Evolutionary conservation across 169 alveolate genomes (phyloP), one percentile per base, ranked within the genome.

Genomic region (Plasmodium fragile): DNA sequence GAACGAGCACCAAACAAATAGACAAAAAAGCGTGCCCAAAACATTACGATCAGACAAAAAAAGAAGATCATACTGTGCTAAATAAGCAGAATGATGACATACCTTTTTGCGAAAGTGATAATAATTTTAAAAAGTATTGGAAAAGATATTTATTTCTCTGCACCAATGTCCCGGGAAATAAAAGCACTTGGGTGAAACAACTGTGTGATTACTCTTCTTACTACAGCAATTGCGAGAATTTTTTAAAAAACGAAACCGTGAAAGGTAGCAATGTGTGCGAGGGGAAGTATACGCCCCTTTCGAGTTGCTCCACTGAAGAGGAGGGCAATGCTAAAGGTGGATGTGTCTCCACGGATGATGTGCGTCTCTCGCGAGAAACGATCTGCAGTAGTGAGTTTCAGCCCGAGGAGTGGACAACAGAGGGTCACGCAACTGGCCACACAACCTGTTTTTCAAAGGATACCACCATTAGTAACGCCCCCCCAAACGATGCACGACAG

Each of bases 101-200:
- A 10, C 13, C 45, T 11, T n/a, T 59, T 32, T 89, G 52, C 70
- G 89, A 45, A 53, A 89, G 81, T 18, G 70, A 78, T 78, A 25
- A 8, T 10, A 89, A 89, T 65, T 85, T 85, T 77, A 85, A 52
- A 32, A 85, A 85, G 22, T 89, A 89, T 45, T 89, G 94, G 94
- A 89, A 89, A 25, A 55, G 94, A 78, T 89, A 89, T 89, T 78
- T 89, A 89, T 89, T 89, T 89, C 70, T 89, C 43, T 77, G 94
- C 52, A 89, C 94, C n/a, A 89, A 53, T 53, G 69, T 89, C 4
- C 94, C 94, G 10, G 94, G 94, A 25, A 78, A 22, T 78, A 89
- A 89, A 78, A 49, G 89, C 3, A 41, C 94, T 8, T 89, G 94
- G 94, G 65, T 82, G 22, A 89, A 89, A 89, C 65, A 89, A 36